Percentiles rank a stretch among this genome's conserved stretches.
These are phyloP conservation scores for Kodamaea sagamina DNA, from an alignment of 805 yeast genomes.

Conservation along the genomic window DNA sequence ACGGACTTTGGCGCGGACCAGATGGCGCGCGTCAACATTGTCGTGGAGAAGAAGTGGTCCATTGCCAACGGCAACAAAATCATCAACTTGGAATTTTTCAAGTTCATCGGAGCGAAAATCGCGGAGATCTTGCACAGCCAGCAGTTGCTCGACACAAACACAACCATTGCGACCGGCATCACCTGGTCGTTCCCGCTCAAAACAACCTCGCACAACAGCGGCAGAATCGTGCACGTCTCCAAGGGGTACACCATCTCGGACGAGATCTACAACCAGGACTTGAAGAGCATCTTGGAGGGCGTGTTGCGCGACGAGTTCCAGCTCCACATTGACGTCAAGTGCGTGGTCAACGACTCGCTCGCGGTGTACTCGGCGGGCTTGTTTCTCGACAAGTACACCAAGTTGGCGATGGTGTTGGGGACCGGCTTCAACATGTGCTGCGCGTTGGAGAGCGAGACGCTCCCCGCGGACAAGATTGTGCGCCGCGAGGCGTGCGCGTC, in stretches of 20 bases:
- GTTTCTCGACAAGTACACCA: constrained; percentile 35
- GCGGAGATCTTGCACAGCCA: constrained; percentile 29
- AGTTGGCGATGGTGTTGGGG: constrained; percentile 63
- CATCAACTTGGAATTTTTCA: constrained; percentile 46
- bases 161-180: constrained; percentile 42
- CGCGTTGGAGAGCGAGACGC: constrained; percentile 23
- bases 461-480: constrained; percentile 20
- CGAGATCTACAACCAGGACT: constrained; percentile 43
- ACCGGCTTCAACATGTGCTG: constrained; percentile 66
- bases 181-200: constrained; percentile 61
- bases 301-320: constrained; percentile 25
- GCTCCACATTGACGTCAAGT: constrained; percentile 39
- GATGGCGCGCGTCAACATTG: constrained; percentile 26
- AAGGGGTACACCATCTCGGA: constrained; percentile 56
- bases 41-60: constrained; percentile 39
- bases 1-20: constrained; percentile 16
- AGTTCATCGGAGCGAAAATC: constrained; percentile 40
- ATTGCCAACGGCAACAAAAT: constrained; percentile 40
- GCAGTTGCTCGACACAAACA: constrained; percentile 13
- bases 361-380: constrained; percentile 61
- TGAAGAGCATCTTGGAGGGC: constrained; percentile 43
- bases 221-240: constrained; percentile 53
- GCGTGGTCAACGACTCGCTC: constrained; percentile 64
- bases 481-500: constrained; percentile 6
- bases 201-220: constrained; percentile 43